phyloP scores from a whole-genome alignment of 371 early-diverging fungal genomes.

The Umbelopsis sp. region DNA sequence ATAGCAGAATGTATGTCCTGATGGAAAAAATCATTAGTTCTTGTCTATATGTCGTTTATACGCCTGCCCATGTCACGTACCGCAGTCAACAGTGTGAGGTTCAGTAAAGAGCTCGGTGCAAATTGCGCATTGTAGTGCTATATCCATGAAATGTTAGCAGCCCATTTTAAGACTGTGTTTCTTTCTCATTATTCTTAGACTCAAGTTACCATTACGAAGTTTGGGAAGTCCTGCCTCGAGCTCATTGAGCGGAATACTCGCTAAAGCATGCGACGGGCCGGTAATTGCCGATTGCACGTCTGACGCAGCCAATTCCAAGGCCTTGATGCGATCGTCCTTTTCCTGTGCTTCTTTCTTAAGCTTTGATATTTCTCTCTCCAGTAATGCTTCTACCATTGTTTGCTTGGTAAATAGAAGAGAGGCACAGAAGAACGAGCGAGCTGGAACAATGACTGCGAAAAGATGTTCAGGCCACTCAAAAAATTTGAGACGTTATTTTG shows the following conservation, averaged over 20 bases:
- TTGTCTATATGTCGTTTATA: background rate
- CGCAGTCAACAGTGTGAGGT: slow-evolving; percentile 17
- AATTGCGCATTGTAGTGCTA: slow-evolving; percentile 3
- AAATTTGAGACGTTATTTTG: no score
- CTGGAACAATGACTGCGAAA: background rate
- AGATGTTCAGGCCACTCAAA: no score
- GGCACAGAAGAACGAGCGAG: background rate
- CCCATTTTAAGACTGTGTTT: background rate
- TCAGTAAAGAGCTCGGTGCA: slow-evolving; percentile 7
- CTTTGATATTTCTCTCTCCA: background rate
- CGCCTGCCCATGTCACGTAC: background rate
- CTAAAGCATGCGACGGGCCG: no score
- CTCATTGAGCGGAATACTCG: background rate
- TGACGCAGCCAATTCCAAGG: background rate
- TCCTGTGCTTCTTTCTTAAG: background rate
- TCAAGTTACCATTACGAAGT: slow-evolving; percentile 8
- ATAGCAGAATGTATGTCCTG: slow-evolving; percentile 11
- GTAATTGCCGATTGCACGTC: background rate
- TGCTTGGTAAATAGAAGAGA: background rate
- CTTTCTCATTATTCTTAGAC: background rate
- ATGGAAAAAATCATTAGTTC: background rate
- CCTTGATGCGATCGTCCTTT: background rate
- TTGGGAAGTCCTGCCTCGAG: background rate
- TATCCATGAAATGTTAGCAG: background rate
- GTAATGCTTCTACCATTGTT: background rate